Evolutionary conservation across 75 land plant species (phyloP), one percentile per base, ranked within the genome.

Genomic region (Pinus albicaulis): DNA sequence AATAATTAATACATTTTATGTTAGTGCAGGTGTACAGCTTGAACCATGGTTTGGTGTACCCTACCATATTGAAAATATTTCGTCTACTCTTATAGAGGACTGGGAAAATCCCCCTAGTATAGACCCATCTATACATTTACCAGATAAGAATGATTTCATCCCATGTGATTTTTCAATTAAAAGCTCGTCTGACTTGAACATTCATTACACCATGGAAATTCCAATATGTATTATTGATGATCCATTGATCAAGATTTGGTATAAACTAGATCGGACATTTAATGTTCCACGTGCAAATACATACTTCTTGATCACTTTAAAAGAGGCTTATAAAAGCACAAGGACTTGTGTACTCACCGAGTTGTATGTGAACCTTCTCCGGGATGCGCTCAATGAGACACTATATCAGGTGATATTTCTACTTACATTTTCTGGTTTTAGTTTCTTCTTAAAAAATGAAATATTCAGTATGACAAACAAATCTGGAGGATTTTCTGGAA

Each of bases 41-140:
- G 99, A 97, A 74, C 99, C 99, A 60, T 97, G 98, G 98, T 95
- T 95, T 83, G 92, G 92, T 12, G 80, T 88, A 38, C 82, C 78
- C n/a, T 97, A 97, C 76, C 59, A 76, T 31, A 92, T 89, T 62
- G 92, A 95, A 78, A 86, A 82, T 34, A 73, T 95, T 56, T 58
- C 95, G 34, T 58, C 71, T 19, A 74, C 80, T 56, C 77, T 91
- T 64, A 77, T 91, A 61, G 60, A 86, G 17, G 48, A 65, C 7
- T 97, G 98, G 99, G 79, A 76, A 62, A 79, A 95, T 77, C 91
- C 95, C 31, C 84, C 79, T 36, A 76, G 76, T 41, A 77, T 91
- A 53, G 85, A 92, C 56, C 76, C 83, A 36, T 77, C 86, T 25
- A 74, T 97, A 48, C 90, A 89, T 74, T 87, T 97, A 57, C 99